Evolutionary conservation across 208 protist genomes (phyloP), one percentile per base, ranked within the genome.

Genomic region (Crithidia sp.): DNA sequence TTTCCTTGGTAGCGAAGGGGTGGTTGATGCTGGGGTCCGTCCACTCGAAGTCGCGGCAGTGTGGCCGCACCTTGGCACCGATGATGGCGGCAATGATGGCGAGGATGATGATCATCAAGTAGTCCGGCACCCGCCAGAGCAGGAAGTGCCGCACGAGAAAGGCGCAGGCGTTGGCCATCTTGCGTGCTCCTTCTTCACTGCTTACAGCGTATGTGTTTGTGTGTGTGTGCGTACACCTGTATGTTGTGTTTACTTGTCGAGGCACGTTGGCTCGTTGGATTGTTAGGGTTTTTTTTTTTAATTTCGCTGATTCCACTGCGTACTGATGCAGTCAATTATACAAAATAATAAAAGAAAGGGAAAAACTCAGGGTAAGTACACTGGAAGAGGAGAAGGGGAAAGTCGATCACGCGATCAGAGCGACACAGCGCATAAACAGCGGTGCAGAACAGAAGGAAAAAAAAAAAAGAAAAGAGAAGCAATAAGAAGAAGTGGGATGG

Each of bases 11-110:
- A 2, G 67, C 36, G 5, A 77, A 71, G 3, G 89, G 86, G 69
- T 93, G 82, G 43, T 61, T 59, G 55, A 96, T 94, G 36, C 70
- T 79, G 7, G 83, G 62, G 68, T 96, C 91, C 10, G 56, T 55
- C 89, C 91, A 96, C 39, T 86, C 63, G 55, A 94, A 92, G 7
- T 79, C 41, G 54, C 88, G 86, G 80, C 91, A 95, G 75, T 90
- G 81, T 6, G 86, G 79, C 2, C 8, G 41, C 10, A 82, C 75
- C 56, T 76, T 67, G 4, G 54, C 16, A 0, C n/a, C 41, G 2
- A 83, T 2, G 9, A 92, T 2, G 12, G 56, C 28, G 9, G 67
- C 67, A 7, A 79, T 58, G 37, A 74, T 19, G 3, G 60, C 67
- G 7, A 89, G n/a, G 6, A 87, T 10, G 12, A 85, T 7, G 17